Evolutionary conservation across 495 filamentous ascomycete species (phyloP).

Genomic region (Aspergillus conjunctus): DNA sequence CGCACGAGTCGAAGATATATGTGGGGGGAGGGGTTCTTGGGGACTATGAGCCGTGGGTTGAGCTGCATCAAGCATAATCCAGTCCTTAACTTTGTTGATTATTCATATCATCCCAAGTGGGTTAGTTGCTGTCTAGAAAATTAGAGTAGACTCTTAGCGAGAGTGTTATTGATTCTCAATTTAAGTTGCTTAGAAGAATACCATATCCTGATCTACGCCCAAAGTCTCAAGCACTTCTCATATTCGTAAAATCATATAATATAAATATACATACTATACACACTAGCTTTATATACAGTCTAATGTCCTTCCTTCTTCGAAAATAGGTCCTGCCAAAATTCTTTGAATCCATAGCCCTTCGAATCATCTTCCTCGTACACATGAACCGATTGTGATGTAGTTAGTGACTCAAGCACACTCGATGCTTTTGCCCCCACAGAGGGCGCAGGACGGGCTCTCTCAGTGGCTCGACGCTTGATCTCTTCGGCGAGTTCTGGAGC

Average conservation of each 20-base stretch:
- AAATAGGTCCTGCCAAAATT: slow-evolving; percentile 87
- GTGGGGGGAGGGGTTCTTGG: too few relatives aligned
- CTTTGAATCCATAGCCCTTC: slow-evolving; percentile 75
- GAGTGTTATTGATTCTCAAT: neutral
- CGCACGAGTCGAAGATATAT: too few relatives aligned
- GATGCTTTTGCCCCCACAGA: slow-evolving; percentile 37
- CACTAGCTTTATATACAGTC: neutral
- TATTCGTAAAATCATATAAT: slow-evolving; percentile 1
- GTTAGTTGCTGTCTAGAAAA: too few relatives aligned
- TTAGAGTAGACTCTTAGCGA: too few relatives aligned
- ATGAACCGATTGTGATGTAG: slow-evolving; percentile 50
- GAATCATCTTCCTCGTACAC: slow-evolving; percentile 73
- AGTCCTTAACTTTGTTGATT: too few relatives aligned
- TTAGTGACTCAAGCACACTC: slow-evolving; percentile 56
- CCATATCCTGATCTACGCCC: neutral
- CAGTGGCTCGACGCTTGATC: slow-evolving; percentile 68
- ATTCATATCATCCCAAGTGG: too few relatives aligned
- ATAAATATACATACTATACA: slow-evolving; percentile 12
- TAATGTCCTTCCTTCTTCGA: slow-evolving; percentile 32
- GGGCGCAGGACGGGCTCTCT: slow-evolving; percentile 46
- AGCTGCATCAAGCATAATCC: too few relatives aligned
- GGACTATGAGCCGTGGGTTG: too few relatives aligned
- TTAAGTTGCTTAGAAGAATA: neutral
- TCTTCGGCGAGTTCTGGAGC: slow-evolving; percentile 72
- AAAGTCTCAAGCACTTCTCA: neutral